These are phyloP conservation scores for Eucalyptus albens DNA, from an alignment of 345 rosid genomes.

Conservation along the genomic window DNA sequence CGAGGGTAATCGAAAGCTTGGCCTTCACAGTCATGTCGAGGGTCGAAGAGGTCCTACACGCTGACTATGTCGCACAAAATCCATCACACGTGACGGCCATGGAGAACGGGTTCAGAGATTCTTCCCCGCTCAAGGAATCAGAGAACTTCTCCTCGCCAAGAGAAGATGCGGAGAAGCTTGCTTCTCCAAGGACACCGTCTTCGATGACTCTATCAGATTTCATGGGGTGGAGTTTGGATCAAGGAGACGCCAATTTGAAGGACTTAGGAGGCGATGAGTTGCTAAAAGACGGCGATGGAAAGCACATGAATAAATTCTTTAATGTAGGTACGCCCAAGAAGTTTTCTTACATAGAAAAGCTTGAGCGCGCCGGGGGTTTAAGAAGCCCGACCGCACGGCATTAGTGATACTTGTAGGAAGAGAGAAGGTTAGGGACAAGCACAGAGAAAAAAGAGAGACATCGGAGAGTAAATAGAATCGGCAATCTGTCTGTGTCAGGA, in stretches of 20 bases:
- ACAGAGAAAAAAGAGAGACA: not conserved
- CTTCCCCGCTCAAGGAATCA: not conserved
- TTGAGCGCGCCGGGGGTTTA: conserved; percentile 39
- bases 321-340: conserved; percentile 35
- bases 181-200: conserved; percentile 4
- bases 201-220: conserved; percentile 60
- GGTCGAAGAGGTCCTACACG: conserved; percentile 72
- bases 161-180: conserved; percentile 5
- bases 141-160: not conserved
- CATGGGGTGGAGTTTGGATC: conserved; percentile 57
- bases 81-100: conserved; percentile 23
- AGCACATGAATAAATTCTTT: conserved; percentile 14
- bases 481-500: not conserved
- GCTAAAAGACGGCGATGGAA: conserved; percentile 21
- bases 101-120: conserved; percentile 6
- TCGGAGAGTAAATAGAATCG: not conserved
- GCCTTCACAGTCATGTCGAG: conserved; percentile 66
- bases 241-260: conserved; percentile 15
- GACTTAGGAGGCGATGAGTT: conserved; percentile 12
- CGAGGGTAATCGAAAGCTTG: conserved; percentile 80
- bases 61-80: conserved; percentile 40
- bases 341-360: conserved; percentile 31
- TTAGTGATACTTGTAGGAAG: not conserved
- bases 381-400: conserved; percentile 72
- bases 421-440: not conserved